Conservation (phyloP, 2,329 filamentous ascomycete genomes). For the Alternaria ventricosa region DNA sequence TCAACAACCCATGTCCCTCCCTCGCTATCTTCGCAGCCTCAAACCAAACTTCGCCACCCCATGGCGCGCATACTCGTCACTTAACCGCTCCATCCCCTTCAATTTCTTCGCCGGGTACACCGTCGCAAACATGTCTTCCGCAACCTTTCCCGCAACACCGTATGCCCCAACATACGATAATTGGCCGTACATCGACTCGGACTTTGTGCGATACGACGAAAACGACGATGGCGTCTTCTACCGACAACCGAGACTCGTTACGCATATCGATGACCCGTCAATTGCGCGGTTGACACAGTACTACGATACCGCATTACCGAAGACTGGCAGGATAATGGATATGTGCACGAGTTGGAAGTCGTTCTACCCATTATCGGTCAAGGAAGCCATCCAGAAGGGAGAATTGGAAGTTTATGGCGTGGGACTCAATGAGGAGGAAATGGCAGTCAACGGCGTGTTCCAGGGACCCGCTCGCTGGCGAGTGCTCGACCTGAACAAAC, state of each 20-base stretch:
- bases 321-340: conserved; percentile 54
- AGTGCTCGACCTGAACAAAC: conserved; percentile 53
- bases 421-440: conserved; percentile 57
- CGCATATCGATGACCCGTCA: conserved; percentile 61
- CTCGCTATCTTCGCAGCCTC: not conserved
- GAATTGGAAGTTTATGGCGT: conserved; percentile 54
- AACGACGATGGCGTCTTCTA: conserved; percentile 49
- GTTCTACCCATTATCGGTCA: conserved; percentile 51
- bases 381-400: conserved; percentile 37
- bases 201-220: conserved; percentile 51
- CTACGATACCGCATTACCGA: conserved; percentile 54
- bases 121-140: conserved; percentile 11
- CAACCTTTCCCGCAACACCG: conserved; percentile 14
- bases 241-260: conserved; percentile 56
- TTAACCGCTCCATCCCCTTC: conserved; percentile 8
- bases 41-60: not conserved
- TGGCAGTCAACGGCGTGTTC: conserved; percentile 50
- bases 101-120: conserved; percentile 21
- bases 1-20: conserved; percentile 10
- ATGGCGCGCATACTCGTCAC: conserved; percentile 12
- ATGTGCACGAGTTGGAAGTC: conserved; percentile 60
- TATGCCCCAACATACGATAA: conserved; percentile 27
- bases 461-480: conserved; percentile 38
- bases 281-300: conserved; percentile 55
- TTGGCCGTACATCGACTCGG: conserved; percentile 30